phyloP scores from a whole-genome alignment of 2,329 filamentous ascomycete genomes.

The Passalora sequoiae region DNA sequence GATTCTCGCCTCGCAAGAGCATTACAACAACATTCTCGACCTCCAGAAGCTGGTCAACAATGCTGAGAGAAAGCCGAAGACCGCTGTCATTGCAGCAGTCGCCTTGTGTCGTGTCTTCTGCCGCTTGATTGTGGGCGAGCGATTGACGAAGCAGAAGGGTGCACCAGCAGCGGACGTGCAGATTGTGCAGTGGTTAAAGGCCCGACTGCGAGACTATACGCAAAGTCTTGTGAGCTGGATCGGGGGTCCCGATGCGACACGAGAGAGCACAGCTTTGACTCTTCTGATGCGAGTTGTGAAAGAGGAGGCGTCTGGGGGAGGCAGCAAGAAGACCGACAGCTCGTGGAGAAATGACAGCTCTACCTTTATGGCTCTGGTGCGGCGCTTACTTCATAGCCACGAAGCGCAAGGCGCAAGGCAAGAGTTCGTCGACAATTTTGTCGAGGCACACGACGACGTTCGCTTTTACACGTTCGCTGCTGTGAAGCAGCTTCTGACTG shows the following conservation, averaged over 20 bases:
- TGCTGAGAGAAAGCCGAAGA: conserved; percentile 51
- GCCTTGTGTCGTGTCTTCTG: conserved; percentile 83
- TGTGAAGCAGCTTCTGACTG: conserved; percentile 53
- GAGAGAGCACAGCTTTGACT: conserved; percentile 64
- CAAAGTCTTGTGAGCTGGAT: conserved; percentile 55
- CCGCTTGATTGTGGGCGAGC: conserved; percentile 69
- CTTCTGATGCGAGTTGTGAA: conserved; percentile 80
- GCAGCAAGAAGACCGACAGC: conserved; percentile 48
- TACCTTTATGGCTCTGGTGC: conserved; percentile 62
- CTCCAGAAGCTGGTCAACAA: conserved; percentile 55
- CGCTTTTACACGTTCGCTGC: conserved; percentile 75
- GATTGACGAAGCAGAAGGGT: conserved; percentile 60
- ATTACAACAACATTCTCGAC: conserved; percentile 84
- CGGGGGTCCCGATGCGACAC: conserved; percentile 54
- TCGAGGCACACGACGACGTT: conserved; percentile 77
- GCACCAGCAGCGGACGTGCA: conserved; percentile 68
- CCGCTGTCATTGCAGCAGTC: conserved; percentile 58
- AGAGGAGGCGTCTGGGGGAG: conserved; percentile 63
- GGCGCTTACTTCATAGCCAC: conserved; percentile 54
- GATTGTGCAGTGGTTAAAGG: conserved; percentile 73
- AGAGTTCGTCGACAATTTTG: conserved; percentile 72
- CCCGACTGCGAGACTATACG: conserved; percentile 63
- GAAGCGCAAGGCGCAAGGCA: conserved; percentile 57
- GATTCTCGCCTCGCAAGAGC: conserved; percentile 77
- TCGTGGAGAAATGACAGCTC: conserved; percentile 58